phyloP scores from a whole-genome alignment of 2,329 filamentous ascomycete species.

The Clarireedia paspali region DNA sequence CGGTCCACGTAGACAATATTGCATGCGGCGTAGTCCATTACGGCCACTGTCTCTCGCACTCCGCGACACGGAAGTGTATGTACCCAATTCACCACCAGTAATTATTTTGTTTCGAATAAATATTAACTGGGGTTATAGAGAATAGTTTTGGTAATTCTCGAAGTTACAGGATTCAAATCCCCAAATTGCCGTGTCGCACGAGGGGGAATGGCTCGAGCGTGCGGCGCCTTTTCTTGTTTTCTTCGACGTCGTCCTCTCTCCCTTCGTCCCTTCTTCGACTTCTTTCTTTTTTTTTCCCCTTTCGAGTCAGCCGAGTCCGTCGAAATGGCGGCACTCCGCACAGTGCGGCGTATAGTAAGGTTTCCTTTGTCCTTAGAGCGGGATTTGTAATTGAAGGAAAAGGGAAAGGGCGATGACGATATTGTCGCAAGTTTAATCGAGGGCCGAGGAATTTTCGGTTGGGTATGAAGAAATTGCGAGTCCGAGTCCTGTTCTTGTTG shows the following conservation, averaged over 20 bases:
- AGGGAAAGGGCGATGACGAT: neutral
- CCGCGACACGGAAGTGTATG: conserved; percentile 20
- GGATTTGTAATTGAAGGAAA: neutral
- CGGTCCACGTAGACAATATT: conserved; percentile 38
- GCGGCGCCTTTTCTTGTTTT: neutral
- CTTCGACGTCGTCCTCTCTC: neutral
- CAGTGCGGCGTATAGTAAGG: neutral
- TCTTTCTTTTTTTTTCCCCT: neutral
- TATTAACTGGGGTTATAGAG: conserved; percentile 1
- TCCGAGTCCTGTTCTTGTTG: neutral
- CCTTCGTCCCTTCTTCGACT: neutral
- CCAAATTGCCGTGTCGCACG: conserved; percentile 8
- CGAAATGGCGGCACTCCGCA: too few species aligned
- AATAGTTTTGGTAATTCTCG: neutral
- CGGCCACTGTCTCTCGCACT: conserved; percentile 21
- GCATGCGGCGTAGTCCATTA: conserved; percentile 36
- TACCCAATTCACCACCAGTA: conserved; percentile 20
- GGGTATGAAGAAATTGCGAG: neutral
- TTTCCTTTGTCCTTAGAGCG: neutral
- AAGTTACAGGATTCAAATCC: neutral
- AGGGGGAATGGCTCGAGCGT: conserved; percentile 6
- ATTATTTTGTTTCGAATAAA: conserved; percentile 1
- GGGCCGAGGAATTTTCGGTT: neutral
- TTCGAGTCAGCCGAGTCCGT: neutral
- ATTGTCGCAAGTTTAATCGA: neutral